phyloP scores from a whole-genome alignment of 2,329 filamentous ascomycete genomes.

The Trichoderma brevicompactum region DNA sequence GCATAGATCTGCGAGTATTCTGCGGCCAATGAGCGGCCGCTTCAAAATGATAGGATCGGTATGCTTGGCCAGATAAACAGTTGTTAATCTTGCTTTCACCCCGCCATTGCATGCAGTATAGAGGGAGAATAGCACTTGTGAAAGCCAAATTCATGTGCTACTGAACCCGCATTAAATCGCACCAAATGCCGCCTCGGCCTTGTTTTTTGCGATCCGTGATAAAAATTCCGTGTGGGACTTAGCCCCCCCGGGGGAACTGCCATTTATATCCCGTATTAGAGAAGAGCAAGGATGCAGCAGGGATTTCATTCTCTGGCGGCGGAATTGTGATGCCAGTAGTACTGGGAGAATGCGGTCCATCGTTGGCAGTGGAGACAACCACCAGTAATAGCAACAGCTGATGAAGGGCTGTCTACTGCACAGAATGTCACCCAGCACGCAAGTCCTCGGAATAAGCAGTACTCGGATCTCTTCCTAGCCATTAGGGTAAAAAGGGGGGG shows the following conservation, averaged over 20 bases:
- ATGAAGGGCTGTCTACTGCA: background rate
- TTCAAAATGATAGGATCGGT: background rate
- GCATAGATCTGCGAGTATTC: background rate
- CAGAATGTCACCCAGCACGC: background rate
- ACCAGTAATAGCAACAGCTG: background rate
- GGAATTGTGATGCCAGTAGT: background rate
- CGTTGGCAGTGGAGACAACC: background rate
- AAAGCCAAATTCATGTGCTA: background rate
- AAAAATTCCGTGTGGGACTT: background rate
- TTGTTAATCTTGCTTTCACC: background rate
- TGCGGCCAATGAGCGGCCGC: background rate
- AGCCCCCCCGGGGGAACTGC: background rate
- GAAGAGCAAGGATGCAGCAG: slow-evolving; percentile 13
- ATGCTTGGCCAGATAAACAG: background rate
- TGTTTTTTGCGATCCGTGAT: background rate
- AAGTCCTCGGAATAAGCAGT: background rate
- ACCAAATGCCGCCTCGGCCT: background rate
- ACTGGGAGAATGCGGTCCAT: background rate
- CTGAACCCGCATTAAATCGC: background rate
- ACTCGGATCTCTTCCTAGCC: background rate
- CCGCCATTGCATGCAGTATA: background rate
- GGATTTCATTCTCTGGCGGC: background rate
- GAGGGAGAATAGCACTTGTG: slow-evolving; percentile 13
- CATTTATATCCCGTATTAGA: background rate
- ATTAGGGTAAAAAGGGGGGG: background rate